A percentile compares a stretch with the other conserved stretches of the same genome.
phyloP scores from a whole-genome alignment of 2,329 filamentous ascomycete genomes.

The Eurotiales sp. region DNA sequence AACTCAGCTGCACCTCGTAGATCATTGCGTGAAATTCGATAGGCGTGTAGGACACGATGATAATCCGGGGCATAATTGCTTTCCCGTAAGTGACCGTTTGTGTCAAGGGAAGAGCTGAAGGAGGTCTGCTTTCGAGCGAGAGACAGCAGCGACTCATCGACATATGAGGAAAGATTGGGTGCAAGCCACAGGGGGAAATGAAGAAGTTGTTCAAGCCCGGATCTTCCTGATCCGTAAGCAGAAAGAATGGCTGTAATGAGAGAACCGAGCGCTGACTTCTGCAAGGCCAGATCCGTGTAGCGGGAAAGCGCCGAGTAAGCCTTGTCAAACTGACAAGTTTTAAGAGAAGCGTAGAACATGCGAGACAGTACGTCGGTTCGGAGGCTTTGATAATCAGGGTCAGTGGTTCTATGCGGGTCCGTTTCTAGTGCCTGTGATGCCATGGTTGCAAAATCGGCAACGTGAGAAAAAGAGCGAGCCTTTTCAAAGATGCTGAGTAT shows the following conservation, averaged over 20 bases:
- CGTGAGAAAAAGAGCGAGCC: conserved; percentile 70
- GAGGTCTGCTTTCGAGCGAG: conserved; percentile 68
- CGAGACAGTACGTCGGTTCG: conserved; percentile 73
- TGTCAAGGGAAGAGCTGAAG: conserved; percentile 44
- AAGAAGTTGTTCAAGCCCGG: conserved; percentile 59
- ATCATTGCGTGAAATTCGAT: conserved; percentile 78
- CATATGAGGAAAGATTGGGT: conserved; percentile 68
- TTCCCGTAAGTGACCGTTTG: conserved; percentile 28
- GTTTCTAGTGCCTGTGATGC: conserved; percentile 61
- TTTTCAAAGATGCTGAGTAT: conserved; percentile 78
- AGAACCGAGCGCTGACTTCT: conserved; percentile 65
- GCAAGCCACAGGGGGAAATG: conserved; percentile 63
- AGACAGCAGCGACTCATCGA: conserved; percentile 72
- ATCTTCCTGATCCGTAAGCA: conserved; percentile 35
- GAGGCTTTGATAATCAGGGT: conserved; percentile 38
- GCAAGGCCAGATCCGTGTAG: conserved; percentile 68
- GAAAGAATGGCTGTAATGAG: conserved; percentile 52
- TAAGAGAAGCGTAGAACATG: conserved; percentile 76
- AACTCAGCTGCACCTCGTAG: conserved; percentile 71
- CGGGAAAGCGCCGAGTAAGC: conserved; percentile 76
- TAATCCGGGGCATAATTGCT: conserved; percentile 59
- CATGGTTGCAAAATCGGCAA: conserved; percentile 76
- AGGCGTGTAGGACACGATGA: conserved; percentile 86
- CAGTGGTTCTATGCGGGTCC: conserved; percentile 27
- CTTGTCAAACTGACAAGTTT: conserved; percentile 73